Base-by-base conservation (phyloP, 306 rosid genomes). In the Carpinus fangiana region DNA sequence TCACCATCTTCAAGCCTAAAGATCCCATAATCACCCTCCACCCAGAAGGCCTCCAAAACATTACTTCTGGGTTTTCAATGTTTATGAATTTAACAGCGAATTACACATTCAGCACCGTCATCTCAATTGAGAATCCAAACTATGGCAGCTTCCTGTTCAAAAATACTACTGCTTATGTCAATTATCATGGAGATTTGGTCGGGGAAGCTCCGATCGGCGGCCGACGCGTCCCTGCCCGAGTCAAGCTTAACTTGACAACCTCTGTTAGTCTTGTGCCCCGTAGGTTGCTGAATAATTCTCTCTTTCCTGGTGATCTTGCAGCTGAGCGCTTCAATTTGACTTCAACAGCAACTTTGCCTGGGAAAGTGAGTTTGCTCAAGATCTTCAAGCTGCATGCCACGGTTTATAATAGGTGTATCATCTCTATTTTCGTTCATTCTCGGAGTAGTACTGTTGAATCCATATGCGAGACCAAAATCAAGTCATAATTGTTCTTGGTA, bases 1-100 rank as follows among this genome's bases (percentile, higher is more conserved):
- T 87, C 48, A 87, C 93, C 59, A 26, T 87, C 57, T 86, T 87
- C 68, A 84, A 80, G 74, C 81, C 82, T 2, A 87, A 73, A 26
- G 70, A 87, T 46, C 93, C 92, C 7, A 18, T 18, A 26, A 65
- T 89, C 36, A 65, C 2, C 3, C 8, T 82, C 74, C 59, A 69
- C 31, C 82, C 82, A 0, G 3, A 71, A 4, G 86, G 82, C 50
- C 81, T 90, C 0, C 73, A 83, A 38, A 43, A 83, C 16, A n/a
- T 85, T 59, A 17, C 77, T 1, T 45, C 48, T 47, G 51, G 14
- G 14, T 1, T 13, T 1, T 16, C 80, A 3, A 9, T 61, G 13
- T 34, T 43, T 28, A 18, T 0, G 54, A 80, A 81, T 59, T 73
- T 77, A 5, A 14, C 20, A 55, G 21, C 10, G 11, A 55, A 18